These are phyloP conservation scores for Globisporangium nunn DNA, from an alignment of 352 stramenopile species.

Conservation along the genomic window DNA sequence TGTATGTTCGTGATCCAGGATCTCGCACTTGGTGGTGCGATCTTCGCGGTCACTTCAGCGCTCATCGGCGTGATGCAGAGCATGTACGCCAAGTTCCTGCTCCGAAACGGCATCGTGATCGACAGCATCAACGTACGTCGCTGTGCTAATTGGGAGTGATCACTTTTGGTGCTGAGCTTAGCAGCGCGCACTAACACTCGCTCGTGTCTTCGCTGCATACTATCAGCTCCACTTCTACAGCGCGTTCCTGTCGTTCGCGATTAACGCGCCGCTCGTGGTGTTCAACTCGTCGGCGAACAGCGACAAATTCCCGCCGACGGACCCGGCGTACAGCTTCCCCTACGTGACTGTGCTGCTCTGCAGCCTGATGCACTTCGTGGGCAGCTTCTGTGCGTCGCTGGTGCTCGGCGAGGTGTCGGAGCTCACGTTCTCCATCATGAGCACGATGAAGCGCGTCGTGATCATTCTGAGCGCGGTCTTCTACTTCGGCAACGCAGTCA, in stretches of 20 bases:
- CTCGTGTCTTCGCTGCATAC: neutral
- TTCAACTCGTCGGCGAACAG: conserved; percentile 36
- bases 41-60: conserved; percentile 70
- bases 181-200: neutral
- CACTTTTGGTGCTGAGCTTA: neutral
- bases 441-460: conserved; percentile 85
- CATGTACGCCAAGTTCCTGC: conserved; percentile 85
- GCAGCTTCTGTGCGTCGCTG: conserved; percentile 74
- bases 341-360: conserved; percentile 65
- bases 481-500: conserved; percentile 83
- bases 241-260: conserved; percentile 72
- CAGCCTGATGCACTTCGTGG: conserved; percentile 81
- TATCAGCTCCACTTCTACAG: conserved; percentile 83
- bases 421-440: conserved; percentile 88
- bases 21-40: conserved; percentile 50
- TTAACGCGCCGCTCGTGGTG: conserved; percentile 74
- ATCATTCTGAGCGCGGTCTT: conserved; percentile 80
- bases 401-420: conserved; percentile 83
- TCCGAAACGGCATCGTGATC: conserved; percentile 64
- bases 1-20: conserved; percentile 25
- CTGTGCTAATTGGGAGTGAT: neutral
- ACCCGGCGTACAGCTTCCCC: conserved; percentile 40
- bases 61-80: conserved; percentile 81
- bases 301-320: conserved; percentile 43
- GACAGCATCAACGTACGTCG: conserved; percentile 77